Evolutionary conservation across 257 asterid genomes (phyloP).

Genomic region (Plectranthus barbatus): DNA sequence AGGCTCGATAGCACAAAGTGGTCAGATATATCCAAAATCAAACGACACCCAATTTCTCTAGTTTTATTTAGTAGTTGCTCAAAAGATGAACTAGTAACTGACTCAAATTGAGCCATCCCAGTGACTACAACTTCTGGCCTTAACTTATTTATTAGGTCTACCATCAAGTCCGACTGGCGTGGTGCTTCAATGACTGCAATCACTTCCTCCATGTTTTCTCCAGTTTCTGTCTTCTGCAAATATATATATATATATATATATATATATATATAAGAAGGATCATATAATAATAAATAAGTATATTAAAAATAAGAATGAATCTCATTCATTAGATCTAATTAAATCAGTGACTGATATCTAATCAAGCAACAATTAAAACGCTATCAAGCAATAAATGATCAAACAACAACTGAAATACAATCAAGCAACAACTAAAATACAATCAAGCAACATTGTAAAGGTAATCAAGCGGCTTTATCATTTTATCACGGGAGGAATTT

Average conservation of each 20-base stretch:
- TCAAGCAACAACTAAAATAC: no score
- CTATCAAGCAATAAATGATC: no score
- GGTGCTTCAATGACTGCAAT: slow-evolving; percentile 95
- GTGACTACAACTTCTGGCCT: slow-evolving; percentile 94
- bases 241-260: no score
- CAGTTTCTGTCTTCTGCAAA: slow-evolving; percentile 57
- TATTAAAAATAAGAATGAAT: background rate
- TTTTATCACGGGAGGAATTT: no score
- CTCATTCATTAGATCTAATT: no score
- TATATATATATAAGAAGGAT: no score
- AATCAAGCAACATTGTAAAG: no score
- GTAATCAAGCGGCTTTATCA: no score
- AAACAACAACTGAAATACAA: no score
- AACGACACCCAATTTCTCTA: slow-evolving; percentile 70
- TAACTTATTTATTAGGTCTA: slow-evolving; percentile 76
- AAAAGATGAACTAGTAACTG: slow-evolving; percentile 81
- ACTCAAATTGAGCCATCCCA: slow-evolving; percentile 83
- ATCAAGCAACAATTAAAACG: no score
- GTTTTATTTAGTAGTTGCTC: slow-evolving; percentile 73
- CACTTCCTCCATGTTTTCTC: slow-evolving; percentile 38
- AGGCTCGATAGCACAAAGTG: slow-evolving; percentile 96
- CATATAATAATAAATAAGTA: no score
- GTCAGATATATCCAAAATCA: slow-evolving; percentile 87
- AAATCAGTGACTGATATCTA: no score
- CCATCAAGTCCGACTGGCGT: slow-evolving; percentile 88